Evolutionary conservation across 768 basidiomycete genomes (phyloP).

Genomic region (Amanita pseudoporphyria): DNA sequence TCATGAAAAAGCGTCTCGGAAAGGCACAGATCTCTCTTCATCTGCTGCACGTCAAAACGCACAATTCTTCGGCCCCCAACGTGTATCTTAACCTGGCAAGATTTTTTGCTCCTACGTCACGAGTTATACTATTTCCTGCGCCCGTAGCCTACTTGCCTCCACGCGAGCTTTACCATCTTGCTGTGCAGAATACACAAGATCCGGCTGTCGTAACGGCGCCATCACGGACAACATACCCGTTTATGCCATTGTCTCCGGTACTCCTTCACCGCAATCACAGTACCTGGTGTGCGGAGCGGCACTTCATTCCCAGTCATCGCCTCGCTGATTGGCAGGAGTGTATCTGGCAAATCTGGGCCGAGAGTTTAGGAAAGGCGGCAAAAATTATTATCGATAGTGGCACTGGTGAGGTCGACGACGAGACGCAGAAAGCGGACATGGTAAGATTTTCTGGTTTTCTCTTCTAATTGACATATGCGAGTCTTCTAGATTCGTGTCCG

Average conservation of each 20-base stretch:
- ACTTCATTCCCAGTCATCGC: constrained; percentile 35
- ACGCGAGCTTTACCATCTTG: constrained; percentile 11
- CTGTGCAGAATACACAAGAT: constrained; percentile 5
- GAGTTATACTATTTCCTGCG: constrained; percentile 45
- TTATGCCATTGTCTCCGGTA: constrained; percentile 34
- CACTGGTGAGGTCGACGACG: background rate
- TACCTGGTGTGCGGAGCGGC: constrained; percentile 55
- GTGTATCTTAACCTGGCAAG: constrained; percentile 53
- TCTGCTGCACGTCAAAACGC: constrained; percentile 31
- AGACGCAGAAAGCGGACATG: background rate
- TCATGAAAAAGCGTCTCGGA: constrained; percentile 12
- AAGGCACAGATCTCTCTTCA: constrained; percentile 31
- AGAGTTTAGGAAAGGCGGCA: constrained; percentile 32
- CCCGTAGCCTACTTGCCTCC: constrained; percentile 19
- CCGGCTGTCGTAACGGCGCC: constrained; percentile 15
- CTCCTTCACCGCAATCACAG: constrained; percentile 33
- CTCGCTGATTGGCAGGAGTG: constrained; percentile 53
- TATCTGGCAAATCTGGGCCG: constrained; percentile 55
- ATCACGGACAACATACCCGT: constrained; percentile 26
- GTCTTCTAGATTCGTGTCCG: constrained; percentile 34
- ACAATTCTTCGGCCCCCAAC: constrained; percentile 34
- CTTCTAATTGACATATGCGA: constrained; percentile 11
- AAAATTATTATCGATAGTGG: background rate
- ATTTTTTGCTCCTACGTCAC: constrained; percentile 40
- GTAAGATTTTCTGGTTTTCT: background rate